Evolutionary conservation across 148 eudicot species (phyloP), one percentile per base, ranked within the genome.

Genomic region (Drosera capensis): DNA sequence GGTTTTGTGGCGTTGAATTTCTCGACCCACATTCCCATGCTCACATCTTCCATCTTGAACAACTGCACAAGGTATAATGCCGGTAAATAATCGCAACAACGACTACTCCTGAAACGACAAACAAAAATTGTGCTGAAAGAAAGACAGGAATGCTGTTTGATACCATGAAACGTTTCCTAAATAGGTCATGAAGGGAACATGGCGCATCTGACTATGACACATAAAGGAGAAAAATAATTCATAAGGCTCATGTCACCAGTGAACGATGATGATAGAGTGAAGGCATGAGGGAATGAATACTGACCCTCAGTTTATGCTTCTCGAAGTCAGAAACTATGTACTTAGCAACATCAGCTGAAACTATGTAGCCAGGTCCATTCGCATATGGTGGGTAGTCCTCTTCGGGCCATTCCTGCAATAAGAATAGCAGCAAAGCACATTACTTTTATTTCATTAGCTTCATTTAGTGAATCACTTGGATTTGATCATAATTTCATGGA

Each of bases 1-100:
- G 68, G 50, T 39, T 38, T 67, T 0, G 85, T 22, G 71, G 58
- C 71, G 43, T 75, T 84, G 67, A 80, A 73, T 41, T 73, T 64
- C 54, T 68, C 87, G 41, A 90, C 95, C 99, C 99, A 90, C 95
- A 90, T 80, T 42, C 99, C 99, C 79, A 90, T 66, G 46, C 93
- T 84, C 51, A 90, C 99, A 29, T 90, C 99, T 64, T 90, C 99
- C 95, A 90, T 84, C 80, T 84, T 88, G 67, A 88, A 88, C 48
- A 88, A 50, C 96, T 88, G 80, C 65, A 60, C 8, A n/a, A n/a
- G n/a, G n/a, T n/a, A n/a, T n/a, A n/a, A n/a, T n/a, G n/a, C n/a
- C n/a, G n/a, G n/a, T n/a, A n/a, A n/a, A n/a, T n/a, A n/a, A n/a
- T n/a, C 20, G 11, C 3, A 30, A 24, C 11, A 38, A 36, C 9